Evolutionary conservation across 495 filamentous ascomycete genomes (phyloP).

Genomic region (Hypoxylon cercidicola): DNA sequence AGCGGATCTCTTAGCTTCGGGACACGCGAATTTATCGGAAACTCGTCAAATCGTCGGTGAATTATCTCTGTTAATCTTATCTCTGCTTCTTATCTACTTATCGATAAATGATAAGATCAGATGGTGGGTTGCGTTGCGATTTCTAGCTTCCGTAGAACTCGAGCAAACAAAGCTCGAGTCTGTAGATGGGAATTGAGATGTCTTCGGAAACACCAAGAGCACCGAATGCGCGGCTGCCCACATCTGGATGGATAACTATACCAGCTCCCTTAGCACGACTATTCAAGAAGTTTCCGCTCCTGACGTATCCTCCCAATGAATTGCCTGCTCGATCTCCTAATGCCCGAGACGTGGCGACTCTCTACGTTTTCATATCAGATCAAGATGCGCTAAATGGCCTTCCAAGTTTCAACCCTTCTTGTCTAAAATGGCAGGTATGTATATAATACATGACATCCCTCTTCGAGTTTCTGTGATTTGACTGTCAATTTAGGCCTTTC

Average conservation of each 20-base stretch:
- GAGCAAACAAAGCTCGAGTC: no score
- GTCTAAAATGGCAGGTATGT: slow-evolving; percentile 95
- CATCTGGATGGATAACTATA: slow-evolving; percentile 64
- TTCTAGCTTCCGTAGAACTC: slow-evolving; percentile 8
- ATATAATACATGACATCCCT: not conserved
- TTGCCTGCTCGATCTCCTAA: slow-evolving; percentile 73
- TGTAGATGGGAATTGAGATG: slow-evolving; percentile 19
- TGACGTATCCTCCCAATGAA: slow-evolving; percentile 78
- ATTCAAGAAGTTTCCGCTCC: slow-evolving; percentile 84
- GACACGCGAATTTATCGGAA: slow-evolving; percentile 37
- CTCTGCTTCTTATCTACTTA: slow-evolving; percentile 9
- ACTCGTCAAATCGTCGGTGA: slow-evolving; percentile 32
- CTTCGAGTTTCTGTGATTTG: slow-evolving; percentile 2
- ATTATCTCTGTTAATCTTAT: not conserved
- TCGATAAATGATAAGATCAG: slow-evolving; percentile 30
- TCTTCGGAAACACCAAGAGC: slow-evolving; percentile 23
- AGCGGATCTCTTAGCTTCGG: slow-evolving; percentile 7
- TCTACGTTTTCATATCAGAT: slow-evolving; percentile 82
- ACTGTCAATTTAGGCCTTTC: slow-evolving; percentile 71
- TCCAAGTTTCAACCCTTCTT: slow-evolving; percentile 91
- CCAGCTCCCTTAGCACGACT: slow-evolving; percentile 81
- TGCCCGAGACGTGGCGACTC: slow-evolving; percentile 62
- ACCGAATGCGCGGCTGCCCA: slow-evolving; percentile 24
- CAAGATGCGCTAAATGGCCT: slow-evolving; percentile 68
- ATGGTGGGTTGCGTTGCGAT: not conserved